A percentile compares a stretch with the other conserved stretches of the same genome.
Conservation (phyloP, 371 early-diverging fungal species). For the Mucor circinelloides region DNA sequence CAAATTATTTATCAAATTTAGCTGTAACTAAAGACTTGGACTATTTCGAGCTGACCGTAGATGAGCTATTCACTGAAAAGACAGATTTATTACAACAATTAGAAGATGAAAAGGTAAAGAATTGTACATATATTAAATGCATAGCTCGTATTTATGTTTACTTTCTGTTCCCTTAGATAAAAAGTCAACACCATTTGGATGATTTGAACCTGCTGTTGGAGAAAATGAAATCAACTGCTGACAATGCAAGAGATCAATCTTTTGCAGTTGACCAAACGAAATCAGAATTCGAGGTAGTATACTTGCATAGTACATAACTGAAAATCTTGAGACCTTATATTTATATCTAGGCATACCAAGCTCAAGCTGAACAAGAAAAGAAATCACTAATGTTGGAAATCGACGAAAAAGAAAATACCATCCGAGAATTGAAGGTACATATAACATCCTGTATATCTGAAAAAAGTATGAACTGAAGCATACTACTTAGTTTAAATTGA, state of each 20-base stretch:
- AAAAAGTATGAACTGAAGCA: background rate
- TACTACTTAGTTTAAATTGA: background rate
- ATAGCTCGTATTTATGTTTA: background rate
- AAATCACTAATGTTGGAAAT: background rate
- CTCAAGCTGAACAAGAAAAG: slow-evolving; percentile 7
- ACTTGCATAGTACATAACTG: background rate
- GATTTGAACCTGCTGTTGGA: slow-evolving; percentile 21
- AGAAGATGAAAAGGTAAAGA: slow-evolving; percentile 41
- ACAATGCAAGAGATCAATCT: slow-evolving; percentile 27
- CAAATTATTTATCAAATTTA: slow-evolving; percentile 2
- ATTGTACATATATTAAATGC: background rate
- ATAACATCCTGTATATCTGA: background rate
- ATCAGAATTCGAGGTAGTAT: slow-evolving; percentile 16
- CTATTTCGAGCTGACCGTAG: slow-evolving; percentile 47
- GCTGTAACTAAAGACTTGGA: slow-evolving; percentile 51
- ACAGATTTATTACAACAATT: slow-evolving; percentile 33
- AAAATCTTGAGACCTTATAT: background rate
- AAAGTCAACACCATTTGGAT: slow-evolving; percentile 23
- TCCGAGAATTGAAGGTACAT: slow-evolving; percentile 11
- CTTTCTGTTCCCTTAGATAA: background rate
- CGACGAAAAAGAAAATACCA: slow-evolving; percentile 3
- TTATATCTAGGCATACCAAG: background rate
- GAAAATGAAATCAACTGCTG: slow-evolving; percentile 23
- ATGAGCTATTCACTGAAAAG: slow-evolving; percentile 56
- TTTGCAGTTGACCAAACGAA: slow-evolving; percentile 25